phyloP scores from a whole-genome alignment of 768 basidiomycete genomes.

The Fistulinella prunicolor region DNA sequence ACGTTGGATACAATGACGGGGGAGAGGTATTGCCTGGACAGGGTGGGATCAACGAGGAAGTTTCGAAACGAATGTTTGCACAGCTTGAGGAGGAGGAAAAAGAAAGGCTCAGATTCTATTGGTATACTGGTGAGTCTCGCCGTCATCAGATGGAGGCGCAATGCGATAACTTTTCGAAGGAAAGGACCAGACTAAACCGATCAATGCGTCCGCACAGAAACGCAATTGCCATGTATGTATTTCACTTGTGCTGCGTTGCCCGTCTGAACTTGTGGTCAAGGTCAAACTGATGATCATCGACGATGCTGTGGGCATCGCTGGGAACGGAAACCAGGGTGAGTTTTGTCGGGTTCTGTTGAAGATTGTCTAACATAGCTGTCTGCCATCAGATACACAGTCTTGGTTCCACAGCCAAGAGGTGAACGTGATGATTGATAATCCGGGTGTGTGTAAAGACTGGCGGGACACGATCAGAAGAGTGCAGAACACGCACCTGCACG shows the following conservation, averaged over 20 bases:
- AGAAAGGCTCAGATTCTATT: slow-evolving; percentile 48
- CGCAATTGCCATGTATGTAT: slow-evolving; percentile 61
- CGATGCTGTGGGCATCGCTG: slow-evolving; percentile 59
- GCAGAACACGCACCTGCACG: slow-evolving; percentile 55
- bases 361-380: slow-evolving; percentile 1
- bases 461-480: slow-evolving; percentile 49
- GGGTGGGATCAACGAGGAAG: slow-evolving; percentile 72
- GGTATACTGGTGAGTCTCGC: slow-evolving; percentile 43
- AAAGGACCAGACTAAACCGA: slow-evolving; percentile 62
- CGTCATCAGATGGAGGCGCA: background rate
- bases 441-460: slow-evolving; percentile 53
- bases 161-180: slow-evolving; percentile 23
- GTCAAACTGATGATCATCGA: slow-evolving; percentile 70
- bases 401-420: slow-evolving; percentile 75
- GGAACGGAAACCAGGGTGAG: slow-evolving; percentile 66
- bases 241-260: background rate
- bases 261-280: slow-evolving; percentile 14
- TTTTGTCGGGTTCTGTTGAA: background rate
- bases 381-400: slow-evolving; percentile 55
- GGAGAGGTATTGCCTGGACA: slow-evolving; percentile 64
- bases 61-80: slow-evolving; percentile 56
- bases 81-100: slow-evolving; percentile 44
- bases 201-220: slow-evolving; percentile 63
- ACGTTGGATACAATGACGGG: slow-evolving; percentile 54
- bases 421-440: slow-evolving; percentile 61